Evolutionary conservation across 2,329 filamentous ascomycete genomes (phyloP).

Genomic region (Penicillium sp.): DNA sequence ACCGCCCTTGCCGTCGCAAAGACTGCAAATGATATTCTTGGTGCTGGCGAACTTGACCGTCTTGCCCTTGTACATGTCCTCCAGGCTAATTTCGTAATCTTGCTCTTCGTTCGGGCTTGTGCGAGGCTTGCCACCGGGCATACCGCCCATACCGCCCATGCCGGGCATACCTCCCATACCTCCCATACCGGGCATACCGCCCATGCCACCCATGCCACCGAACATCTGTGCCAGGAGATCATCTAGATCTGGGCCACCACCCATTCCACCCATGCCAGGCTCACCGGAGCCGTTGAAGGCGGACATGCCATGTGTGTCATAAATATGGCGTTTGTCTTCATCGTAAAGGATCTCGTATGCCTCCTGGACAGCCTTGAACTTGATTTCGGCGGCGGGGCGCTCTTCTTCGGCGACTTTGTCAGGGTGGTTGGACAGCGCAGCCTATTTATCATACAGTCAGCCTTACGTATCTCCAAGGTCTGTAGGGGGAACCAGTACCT

Average conservation of each 20-base stretch:
- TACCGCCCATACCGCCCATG: constrained; percentile 31
- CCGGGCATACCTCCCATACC: constrained; percentile 44
- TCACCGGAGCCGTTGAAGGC: constrained; percentile 82
- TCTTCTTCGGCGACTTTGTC: constrained; percentile 91
- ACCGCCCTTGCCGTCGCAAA: constrained; percentile 85
- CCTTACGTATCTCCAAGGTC: not conserved
- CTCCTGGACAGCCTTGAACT: constrained; percentile 89
- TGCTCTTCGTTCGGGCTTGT: constrained; percentile 84
- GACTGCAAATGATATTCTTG: constrained; percentile 85
- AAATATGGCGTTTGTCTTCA: constrained; percentile 87
- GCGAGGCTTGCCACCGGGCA: constrained; percentile 46
- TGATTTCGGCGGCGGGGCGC: constrained; percentile 80
- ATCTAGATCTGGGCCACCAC: constrained; percentile 70
- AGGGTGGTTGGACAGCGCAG: constrained; percentile 84
- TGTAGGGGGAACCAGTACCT: constrained; percentile 58
- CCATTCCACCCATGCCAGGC: constrained; percentile 56
- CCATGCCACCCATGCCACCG: constrained; percentile 59
- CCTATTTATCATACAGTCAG: constrained; percentile 50
- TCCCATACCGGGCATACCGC: constrained; percentile 42
- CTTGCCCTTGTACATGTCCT: constrained; percentile 98
- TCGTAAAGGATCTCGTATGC: constrained; percentile 98
- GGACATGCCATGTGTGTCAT: constrained; percentile 93
- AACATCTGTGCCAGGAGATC: constrained; percentile 96
- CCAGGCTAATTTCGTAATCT: constrained; percentile 84
- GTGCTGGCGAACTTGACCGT: constrained; percentile 95